Base-by-base conservation (phyloP, 306 rosid genomes). In the Senna siamea region DNA sequence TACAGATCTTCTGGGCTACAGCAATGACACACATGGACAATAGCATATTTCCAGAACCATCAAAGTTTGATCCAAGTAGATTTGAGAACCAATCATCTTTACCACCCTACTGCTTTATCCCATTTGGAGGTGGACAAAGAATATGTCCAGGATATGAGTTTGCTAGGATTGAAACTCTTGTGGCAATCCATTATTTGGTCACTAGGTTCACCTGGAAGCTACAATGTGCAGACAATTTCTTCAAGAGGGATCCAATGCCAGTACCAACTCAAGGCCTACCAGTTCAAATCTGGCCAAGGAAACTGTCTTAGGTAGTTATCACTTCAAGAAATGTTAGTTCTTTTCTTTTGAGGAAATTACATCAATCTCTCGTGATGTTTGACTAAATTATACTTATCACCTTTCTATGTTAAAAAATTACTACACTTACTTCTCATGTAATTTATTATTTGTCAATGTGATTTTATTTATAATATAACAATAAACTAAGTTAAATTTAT, bases 71-170 rank as follows among this genome's bases (percentile, higher is more conserved):
- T 62, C 97, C 98, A 26, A 81, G 75, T 51, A 86, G 96, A 80
- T 89, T 87, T 69, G 93, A 89, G 50, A 87, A 79, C 77, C 81
- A 81, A 35, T 79, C 88, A 48, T 75, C 88, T 7, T 57, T 73
- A 44, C 96, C 96, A 38, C 89, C 96, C 23, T 89, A 79, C 51
- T 60, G 82, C 76, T 93, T 87, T 46, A 58, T 85, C 53, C 79
- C 92, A 53, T 93, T 93, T 18, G 96, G 92, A 53, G 97, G 87
- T 9, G 97, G 96, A 54, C 55, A 88, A 7, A 83, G 89, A 82
- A 75, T 84, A 41, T 90, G 97, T 70, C 97, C 96, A 12, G 92
- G 97, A 30, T 71, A 78, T 40, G 97, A 90, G 66, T 77, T 89
- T 82, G 80, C 92, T 4, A 89, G 83, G 86, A 76, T 89, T 65